Base-by-base conservation (phyloP, 2,329 filamentous ascomycete genomes). In the Cladosporium sp. region DNA sequence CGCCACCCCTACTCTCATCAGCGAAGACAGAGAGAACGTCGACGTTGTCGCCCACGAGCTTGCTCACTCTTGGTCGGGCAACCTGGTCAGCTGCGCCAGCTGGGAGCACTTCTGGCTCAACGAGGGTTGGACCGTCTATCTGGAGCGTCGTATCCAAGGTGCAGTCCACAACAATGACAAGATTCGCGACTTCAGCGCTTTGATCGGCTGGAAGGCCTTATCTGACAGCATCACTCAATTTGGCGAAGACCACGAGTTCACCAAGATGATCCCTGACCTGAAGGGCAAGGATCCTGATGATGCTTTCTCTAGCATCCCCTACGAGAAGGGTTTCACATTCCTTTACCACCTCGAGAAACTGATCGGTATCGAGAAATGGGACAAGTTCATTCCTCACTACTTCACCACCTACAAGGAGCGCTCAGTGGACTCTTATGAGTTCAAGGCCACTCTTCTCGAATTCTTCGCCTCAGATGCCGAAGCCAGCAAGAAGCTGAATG, bases 261-360 rank as follows among this genome's bases (percentile, higher is more conserved):
- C 93, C 7, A 94, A 94, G 68, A 78, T 98, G 48, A 83, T 95
- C 57, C 80, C 91, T 53, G 84, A 88, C 65, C 84, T 97, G 56
- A 87, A 92, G 65, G 89, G 88, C 51, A 85, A 93, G 58, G 92
- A 97, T 61, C 93, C 93, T 0, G 93, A 97, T 67, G 93, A 98
- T 68, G 88, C 92, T 1, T 98, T 97, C 72, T 94, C 87, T 58
- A 86, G 82, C 20, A 77, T 97, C 29, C 90, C 93, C 0, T 98
- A 98, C 62, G 92, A 97, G 67, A 97, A 98, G 71, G 92, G 92
- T 3, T 97, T 95, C 70, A 87, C 88, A 64, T 94, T 97, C 68
- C 77, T 98, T 39, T 96, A 90, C 69, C 84, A 91, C 61, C 82
- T 98, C 12, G 93, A 98, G 62, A 85, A 85, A 40, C 74, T 95